These are phyloP conservation scores for Lactarius sanguifluus DNA, from an alignment of 768 basidiomycete genomes.

Conservation along the genomic window DNA sequence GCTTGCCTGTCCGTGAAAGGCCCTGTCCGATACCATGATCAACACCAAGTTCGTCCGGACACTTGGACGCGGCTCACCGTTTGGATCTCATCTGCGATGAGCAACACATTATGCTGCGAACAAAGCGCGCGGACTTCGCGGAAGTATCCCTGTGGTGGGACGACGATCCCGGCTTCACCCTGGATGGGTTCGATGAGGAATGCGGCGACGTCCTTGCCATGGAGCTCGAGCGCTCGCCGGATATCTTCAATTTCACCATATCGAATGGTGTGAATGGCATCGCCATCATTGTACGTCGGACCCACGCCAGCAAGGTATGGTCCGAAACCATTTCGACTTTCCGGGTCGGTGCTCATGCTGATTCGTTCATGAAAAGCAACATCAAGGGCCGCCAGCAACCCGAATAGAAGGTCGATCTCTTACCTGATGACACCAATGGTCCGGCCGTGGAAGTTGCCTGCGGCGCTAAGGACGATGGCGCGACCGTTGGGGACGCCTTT, in stretches of 20 bases:
- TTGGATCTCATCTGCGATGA: constrained; percentile 98
- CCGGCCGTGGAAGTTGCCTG: constrained; percentile 94
- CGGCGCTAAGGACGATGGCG: constrained; percentile 82
- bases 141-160: constrained; percentile 88
- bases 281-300: constrained; percentile 65
- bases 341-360: constrained; percentile 95
- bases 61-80: constrained; percentile 51
- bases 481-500: constrained; percentile 80
- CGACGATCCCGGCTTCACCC: constrained; percentile 97
- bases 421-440: constrained; percentile 86
- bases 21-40: constrained; percentile 49
- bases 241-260: constrained; percentile 84
- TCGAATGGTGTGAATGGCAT: constrained; percentile 58
- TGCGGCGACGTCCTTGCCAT: constrained; percentile 84
- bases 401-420: constrained; percentile 22
- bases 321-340: constrained; percentile 83
- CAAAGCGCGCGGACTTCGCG: constrained; percentile 75
- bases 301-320: constrained; percentile 88
- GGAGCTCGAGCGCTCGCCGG: constrained; percentile 72
- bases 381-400: constrained; percentile 9
- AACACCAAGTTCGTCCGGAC: constrained; percentile 7
- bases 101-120: constrained; percentile 88
- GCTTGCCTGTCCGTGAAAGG: constrained; percentile 88
- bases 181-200: constrained; percentile 98
- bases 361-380: neutral